These are phyloP conservation scores for Rusavskia elegans DNA, from an alignment of 495 filamentous ascomycete genomes.

Conservation along the genomic window DNA sequence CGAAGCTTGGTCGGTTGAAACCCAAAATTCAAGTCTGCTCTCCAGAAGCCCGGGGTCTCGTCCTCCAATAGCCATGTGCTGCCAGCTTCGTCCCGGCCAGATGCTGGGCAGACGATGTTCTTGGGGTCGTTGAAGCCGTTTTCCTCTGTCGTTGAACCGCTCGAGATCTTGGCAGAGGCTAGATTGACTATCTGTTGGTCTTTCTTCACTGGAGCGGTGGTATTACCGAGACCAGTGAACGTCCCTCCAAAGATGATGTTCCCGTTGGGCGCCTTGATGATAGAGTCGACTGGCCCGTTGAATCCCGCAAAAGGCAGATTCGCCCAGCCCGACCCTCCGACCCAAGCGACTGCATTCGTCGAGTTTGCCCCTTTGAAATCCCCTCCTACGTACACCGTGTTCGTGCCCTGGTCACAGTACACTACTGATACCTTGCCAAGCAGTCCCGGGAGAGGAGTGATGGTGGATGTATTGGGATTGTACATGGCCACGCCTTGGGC, in stretches of 20 bases:
- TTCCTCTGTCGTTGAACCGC: slow-evolving; percentile 39
- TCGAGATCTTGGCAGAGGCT: slow-evolving; percentile 53
- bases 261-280: slow-evolving; percentile 59
- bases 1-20: slow-evolving; percentile 76
- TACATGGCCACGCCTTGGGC: slow-evolving; percentile 70
- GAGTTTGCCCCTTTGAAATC: slow-evolving; percentile 64
- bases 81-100: slow-evolving; percentile 42
- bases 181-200: slow-evolving; percentile 72
- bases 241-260: slow-evolving; percentile 83
- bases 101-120: slow-evolving; percentile 73
- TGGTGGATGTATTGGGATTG: slow-evolving; percentile 45
- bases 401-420: slow-evolving; percentile 66
- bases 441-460: slow-evolving; percentile 63
- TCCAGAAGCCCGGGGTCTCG: slow-evolving; percentile 66
- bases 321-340: slow-evolving; percentile 55
- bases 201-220: slow-evolving; percentile 36
- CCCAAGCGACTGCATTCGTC: slow-evolving; percentile 81
- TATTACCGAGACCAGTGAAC: slow-evolving; percentile 84
- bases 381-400: slow-evolving; percentile 83
- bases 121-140: slow-evolving; percentile 60
- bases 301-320: slow-evolving; percentile 85
- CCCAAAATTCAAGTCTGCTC: slow-evolving; percentile 62
- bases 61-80: slow-evolving; percentile 79
- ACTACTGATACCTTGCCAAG: slow-evolving; percentile 66
- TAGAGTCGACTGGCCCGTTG: slow-evolving; percentile 82